Base-by-base conservation (phyloP, 495 filamentous ascomycete genomes). In the Thozetella sp. region DNA sequence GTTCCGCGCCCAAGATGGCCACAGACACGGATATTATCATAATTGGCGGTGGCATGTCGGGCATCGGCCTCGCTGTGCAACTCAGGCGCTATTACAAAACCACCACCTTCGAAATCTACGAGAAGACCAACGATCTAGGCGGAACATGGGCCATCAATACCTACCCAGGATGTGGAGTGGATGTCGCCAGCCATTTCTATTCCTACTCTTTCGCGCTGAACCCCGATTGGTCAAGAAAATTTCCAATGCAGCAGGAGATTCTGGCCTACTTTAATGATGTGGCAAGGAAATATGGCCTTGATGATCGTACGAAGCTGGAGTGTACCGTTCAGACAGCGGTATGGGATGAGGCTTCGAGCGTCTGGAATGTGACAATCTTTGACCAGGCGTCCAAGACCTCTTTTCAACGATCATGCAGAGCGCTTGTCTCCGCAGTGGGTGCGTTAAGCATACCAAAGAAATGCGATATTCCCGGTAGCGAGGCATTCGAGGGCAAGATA, bases 91-190 rank as follows among this genome's bases (percentile, higher is more conserved):
- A 58, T 67, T 72, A 20, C 75, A 87, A 2, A 82, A 81, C 22
- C 85, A 81, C 56, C 84, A 88, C 63, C 83, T 89, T 89, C 60
- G 70, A 85, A 17, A 78, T 89, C 43, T 88, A 88, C 61, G 86
- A 89, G 2, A 72, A 82, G 30, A 80, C 85, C 57, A 74, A 79
- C 0, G 84, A 82, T 1, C 80, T 88, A 58, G 87, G 86, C n/a
- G 86, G 87, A 9, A 88, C 86, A 4, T 89, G 86, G 86, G 87
- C 80, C 81, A 86, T 83, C 51, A 88, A 89, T 62, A 67, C 85
- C 55, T 89, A 88, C 66, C 86, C 86, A 3, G 86, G 86, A 1
- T 70, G 69, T 59, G 67, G 68, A 51, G 60, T 70, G 62, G 65
- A 65, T 62, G 68, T 66, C 2, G 60, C 69, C 2, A 65, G 69